Base-by-base conservation (phyloP, 805 yeast genomes). In the Naumovozyma baii region DNA sequence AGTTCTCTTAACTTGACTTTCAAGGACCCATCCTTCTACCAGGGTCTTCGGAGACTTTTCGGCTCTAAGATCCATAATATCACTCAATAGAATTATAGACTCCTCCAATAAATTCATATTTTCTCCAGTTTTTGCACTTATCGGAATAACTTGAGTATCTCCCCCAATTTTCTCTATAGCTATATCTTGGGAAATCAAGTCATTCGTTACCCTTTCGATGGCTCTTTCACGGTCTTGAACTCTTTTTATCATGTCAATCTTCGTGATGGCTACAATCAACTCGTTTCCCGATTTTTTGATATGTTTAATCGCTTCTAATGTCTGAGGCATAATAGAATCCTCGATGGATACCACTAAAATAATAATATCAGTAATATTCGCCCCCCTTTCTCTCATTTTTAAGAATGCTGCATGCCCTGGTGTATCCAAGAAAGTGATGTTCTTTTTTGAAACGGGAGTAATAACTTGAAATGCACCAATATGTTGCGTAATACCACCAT, bases 391-490 rank as follows among this genome's bases (percentile, higher is more conserved):
- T 50, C 98, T 75, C 95, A 92, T 87, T 53, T 87, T 87, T 47
- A 92, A 67, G 56, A 92, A 92, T 0, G 97, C 97, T 9, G 96
- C 94, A 64, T 92, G 98, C 0, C 98, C 98, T 0, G 98, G 98
- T 0, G 98, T 92, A 60, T 92, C 98, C 45, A 92, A 69, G 48
- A 92, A 90, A 0, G 97, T 90, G 47, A 92, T 84, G 32, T 67
- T 67, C 57, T 80, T 82, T 51, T 80, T 78, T 1, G 92, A 74
- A 1, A 72, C 58, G 0, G 92, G 88, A 0, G 95, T 74, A n/a
- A 69, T 67, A 18, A 90, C 92, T 13, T 90, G 80, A 52, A 92
- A 92, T 0, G 98, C 97, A 59, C 98, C 98, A 41, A 92, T 92
- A 58, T 87, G 96, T 60, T 92, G 98, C 0, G 98, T 92, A 38